Conservation (phyloP, 2,329 filamentous ascomycete species). For the Colletotrichum shisoi region DNA sequence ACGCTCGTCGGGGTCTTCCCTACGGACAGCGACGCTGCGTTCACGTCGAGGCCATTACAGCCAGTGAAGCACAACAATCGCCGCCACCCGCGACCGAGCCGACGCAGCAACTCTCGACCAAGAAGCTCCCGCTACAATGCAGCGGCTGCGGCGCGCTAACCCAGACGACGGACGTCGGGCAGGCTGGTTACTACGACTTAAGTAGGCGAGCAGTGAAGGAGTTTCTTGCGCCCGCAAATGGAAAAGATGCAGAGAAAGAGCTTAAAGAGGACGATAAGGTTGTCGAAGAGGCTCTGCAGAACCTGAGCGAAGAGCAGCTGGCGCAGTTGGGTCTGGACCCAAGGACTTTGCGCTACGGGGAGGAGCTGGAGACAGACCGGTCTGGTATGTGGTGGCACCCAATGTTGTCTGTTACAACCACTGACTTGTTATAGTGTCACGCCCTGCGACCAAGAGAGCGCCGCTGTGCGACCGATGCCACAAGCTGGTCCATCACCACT, state of each 20-base stretch:
- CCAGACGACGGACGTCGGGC: slow-evolving; percentile 60
- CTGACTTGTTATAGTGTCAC: slow-evolving; percentile 22
- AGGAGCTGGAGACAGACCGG: slow-evolving; percentile 40
- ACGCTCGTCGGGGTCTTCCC: slow-evolving; percentile 28
- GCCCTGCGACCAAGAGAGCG: slow-evolving; percentile 37
- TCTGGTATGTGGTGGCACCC: slow-evolving; percentile 12
- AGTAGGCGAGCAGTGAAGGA: slow-evolving; percentile 60
- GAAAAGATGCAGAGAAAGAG: slow-evolving; percentile 38
- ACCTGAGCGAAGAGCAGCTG: slow-evolving; percentile 53
- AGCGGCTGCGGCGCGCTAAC: slow-evolving; percentile 71
- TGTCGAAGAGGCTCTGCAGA: slow-evolving; percentile 56
- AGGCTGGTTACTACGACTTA: slow-evolving; percentile 66
- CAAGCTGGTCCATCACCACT: slow-evolving; percentile 76
- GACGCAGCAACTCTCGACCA: slow-evolving; percentile 5
- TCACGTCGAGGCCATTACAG: slow-evolving; percentile 40
- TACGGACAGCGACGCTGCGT: slow-evolving; percentile 43
- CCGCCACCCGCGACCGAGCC: slow-evolving; percentile 8
- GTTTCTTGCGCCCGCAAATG: slow-evolving; percentile 54
- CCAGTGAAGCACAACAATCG: slow-evolving; percentile 3
- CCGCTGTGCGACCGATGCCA: slow-evolving; percentile 91
- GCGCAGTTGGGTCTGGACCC: slow-evolving; percentile 58
- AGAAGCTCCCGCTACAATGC: slow-evolving; percentile 64
- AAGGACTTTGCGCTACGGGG: slow-evolving; percentile 48
- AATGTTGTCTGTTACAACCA: neutral
- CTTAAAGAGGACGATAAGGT: slow-evolving; percentile 55